Evolutionary conservation across 75 land plant species (phyloP).

Genomic region (Isoetes taiwanensis): DNA sequence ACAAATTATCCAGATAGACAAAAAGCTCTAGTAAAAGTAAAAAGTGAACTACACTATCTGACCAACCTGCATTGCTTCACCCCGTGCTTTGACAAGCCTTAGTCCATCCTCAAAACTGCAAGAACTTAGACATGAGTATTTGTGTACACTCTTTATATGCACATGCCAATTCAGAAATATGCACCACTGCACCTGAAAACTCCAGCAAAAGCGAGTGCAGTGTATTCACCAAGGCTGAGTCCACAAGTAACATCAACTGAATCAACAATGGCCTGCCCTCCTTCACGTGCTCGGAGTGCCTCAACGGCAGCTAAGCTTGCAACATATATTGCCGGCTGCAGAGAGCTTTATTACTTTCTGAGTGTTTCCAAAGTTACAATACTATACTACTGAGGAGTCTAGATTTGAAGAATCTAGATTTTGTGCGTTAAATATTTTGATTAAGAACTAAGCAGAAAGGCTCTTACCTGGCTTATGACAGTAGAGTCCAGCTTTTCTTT

Average conservation of each 20-base stretch:
- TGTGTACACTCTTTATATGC: neutral
- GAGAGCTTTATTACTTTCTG: neutral
- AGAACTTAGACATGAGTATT: neutral
- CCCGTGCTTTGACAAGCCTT: constrained; percentile 88
- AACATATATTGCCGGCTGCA: constrained; percentile 97
- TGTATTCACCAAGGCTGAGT: constrained; percentile 93
- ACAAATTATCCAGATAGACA: neutral
- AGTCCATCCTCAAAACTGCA: constrained; percentile 95
- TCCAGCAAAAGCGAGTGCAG: constrained; percentile 97
- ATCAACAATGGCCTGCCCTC: constrained; percentile 85
- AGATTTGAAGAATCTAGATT: too few species aligned
- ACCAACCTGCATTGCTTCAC: constrained; percentile 97
- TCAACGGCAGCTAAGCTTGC: constrained; percentile 96
- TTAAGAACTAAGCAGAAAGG: too few species aligned
- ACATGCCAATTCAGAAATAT: neutral
- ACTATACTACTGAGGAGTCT: too few species aligned
- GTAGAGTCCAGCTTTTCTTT: constrained; percentile 96
- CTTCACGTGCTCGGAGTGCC: constrained; percentile 72
- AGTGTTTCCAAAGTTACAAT: neutral
- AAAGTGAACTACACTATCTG: neutral
- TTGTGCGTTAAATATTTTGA: too few species aligned
- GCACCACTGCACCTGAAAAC: constrained; percentile 66
- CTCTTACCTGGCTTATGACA: constrained; percentile 92
- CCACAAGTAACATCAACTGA: constrained; percentile 97
- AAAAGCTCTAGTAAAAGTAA: neutral